Evolutionary conservation across 2,329 filamentous ascomycete species (phyloP), one percentile per base, ranked within the genome.

Genomic region (Nemania sp.): DNA sequence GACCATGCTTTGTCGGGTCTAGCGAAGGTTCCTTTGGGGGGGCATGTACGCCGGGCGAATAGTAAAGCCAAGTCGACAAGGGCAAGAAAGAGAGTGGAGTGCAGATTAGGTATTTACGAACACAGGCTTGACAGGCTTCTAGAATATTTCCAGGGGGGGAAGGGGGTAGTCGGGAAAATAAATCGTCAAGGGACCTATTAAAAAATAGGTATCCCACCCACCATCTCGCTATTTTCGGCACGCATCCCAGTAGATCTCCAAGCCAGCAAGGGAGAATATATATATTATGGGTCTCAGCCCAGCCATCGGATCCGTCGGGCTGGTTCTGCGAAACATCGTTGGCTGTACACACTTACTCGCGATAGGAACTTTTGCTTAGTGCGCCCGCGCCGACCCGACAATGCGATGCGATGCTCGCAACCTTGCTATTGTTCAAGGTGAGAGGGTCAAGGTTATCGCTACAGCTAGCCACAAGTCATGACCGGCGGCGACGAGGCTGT

Each of bases 241-340:
- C 67, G 52, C 69, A 75, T 75, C 73, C 73, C 71, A 75, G 72
- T 65, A 72, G 73, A 75, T 75, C 74, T 70, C 68, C 73, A 70
- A 72, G 60, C 69, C 71, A 72, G 67, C 71, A 70, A 73, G 71
- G 65, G 68, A 72, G 47, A 43, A 64, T 5, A 47, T 20, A 45
- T 45, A n/a, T 38, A 49, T 41, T 73, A 64, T 76, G 73, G 74
- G 67, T 55, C 73, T 72, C 64, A 70, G 71, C 68, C 74, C 73
- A 74, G 70, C 73, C 71, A 66, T 75, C 72, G 74, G 74, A 73
- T 73, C 74, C 73, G 70, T 75, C 63, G 60, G 70, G 70, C 70
- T 74, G 71, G 71, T 73, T 70, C 71, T 73, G 72, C 68, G 68
- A 66, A 64, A 66, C 55, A 38, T 52, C 54, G 63, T 62, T 51